Percentiles rank a stretch among this genome's conserved stretches.
Conservation (phyloP, 768 basidiomycete genomes). For the Phaffia tasmanica region DNA sequence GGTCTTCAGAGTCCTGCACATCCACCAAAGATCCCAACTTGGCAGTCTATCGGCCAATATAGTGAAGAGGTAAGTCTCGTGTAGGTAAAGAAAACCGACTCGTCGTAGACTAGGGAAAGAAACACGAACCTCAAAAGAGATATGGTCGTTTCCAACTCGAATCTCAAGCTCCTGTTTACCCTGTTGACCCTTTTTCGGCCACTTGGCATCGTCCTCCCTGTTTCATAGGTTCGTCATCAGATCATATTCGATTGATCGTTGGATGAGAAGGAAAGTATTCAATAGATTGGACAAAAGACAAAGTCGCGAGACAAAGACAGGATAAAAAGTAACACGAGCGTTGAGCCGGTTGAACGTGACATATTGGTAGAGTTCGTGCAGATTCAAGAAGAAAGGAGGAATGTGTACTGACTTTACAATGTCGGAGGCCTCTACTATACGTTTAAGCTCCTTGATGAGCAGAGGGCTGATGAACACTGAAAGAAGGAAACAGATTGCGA, state of each 20-base stretch:
- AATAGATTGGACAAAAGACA: not conserved
- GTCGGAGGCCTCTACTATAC: constrained; percentile 83
- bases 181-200: constrained; percentile 99
- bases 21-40: constrained; percentile 96
- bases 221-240: not conserved
- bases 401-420: constrained; percentile 65
- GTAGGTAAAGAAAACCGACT: not conserved
- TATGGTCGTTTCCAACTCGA: constrained; percentile 84
- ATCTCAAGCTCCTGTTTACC: constrained; percentile 98
- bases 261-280: not conserved
- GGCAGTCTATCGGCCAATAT: constrained; percentile 57
- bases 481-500: not conserved
- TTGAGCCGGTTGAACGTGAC: too few relatives aligned
- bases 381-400: constrained; percentile 3
- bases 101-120: too few relatives aligned
- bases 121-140: constrained; percentile 75
- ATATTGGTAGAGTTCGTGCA: constrained; percentile 9
- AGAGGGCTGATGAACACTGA: constrained; percentile 89
- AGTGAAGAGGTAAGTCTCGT: not conserved
- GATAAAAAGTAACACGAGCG: not conserved
- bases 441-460: constrained; percentile 86
- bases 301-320: not conserved
- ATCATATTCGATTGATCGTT: not conserved
- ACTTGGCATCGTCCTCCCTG: constrained; percentile 95
- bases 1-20: constrained; percentile 92